These are phyloP conservation scores for Aspergillus spinulosporus DNA, from an alignment of 2,329 filamentous ascomycete genomes.

Conservation along the genomic window DNA sequence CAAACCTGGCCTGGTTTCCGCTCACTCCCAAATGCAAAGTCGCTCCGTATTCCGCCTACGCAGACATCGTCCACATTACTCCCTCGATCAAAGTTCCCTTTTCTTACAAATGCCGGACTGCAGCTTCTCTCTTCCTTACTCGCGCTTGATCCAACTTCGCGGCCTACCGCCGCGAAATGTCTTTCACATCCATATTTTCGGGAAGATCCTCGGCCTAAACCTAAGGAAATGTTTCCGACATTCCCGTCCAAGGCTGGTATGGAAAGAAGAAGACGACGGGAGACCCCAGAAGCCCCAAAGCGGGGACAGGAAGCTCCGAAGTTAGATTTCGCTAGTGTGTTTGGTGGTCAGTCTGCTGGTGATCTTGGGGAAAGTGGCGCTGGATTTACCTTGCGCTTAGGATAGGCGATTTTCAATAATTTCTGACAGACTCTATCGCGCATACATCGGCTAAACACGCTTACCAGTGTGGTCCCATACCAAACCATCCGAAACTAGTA, in stretches of 20 bases:
- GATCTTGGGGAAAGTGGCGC: conserved; percentile 64
- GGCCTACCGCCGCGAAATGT: conserved; percentile 72
- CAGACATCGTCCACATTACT: conserved; percentile 46
- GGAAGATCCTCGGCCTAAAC: conserved; percentile 87
- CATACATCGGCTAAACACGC: no score
- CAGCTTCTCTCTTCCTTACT: conserved; percentile 69
- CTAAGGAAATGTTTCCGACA: conserved; percentile 89
- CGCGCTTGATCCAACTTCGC: conserved; percentile 68
- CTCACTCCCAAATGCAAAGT: conserved; percentile 80
- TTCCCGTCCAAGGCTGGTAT: conserved; percentile 94
- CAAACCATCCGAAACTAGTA: no score
- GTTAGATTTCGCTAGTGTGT: conserved; percentile 70
- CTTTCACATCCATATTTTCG: conserved; percentile 80
- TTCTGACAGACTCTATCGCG: neutral
- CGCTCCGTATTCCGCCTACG: conserved; percentile 65
- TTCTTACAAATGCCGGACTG: conserved; percentile 73
- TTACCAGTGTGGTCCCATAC: no score
- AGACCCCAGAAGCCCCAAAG: conserved; percentile 79
- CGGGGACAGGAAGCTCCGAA: conserved; percentile 68
- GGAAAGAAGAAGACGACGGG: conserved; percentile 71
- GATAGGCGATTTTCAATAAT: conserved; percentile 24
- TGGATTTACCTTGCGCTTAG: conserved; percentile 61
- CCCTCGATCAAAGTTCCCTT: conserved; percentile 76
- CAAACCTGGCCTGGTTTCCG: conserved; percentile 84
- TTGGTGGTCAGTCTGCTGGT: conserved; percentile 64